phyloP scores from a whole-genome alignment of 306 rosid genomes.

The Bauhinia variegata region DNA sequence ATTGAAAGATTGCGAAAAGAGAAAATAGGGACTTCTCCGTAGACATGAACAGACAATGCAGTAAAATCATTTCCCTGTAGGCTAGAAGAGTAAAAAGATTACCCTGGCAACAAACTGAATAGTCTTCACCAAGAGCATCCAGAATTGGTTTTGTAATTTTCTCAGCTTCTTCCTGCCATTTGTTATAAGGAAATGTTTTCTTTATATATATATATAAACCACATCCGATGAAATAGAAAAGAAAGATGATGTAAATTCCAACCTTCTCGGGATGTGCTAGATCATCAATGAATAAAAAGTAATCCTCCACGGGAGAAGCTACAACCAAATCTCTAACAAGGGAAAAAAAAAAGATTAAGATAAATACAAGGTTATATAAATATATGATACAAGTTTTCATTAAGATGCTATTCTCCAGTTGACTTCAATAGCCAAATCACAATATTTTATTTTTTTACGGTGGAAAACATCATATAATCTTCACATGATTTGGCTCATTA shows the following conservation, averaged over 20 bases:
- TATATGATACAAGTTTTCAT: conserved; percentile 7
- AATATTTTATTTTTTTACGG: background rate
- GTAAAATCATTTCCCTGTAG: conserved; percentile 15
- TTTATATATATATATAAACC: too few species aligned
- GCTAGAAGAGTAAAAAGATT: too few species aligned
- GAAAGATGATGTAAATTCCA: conserved; percentile 32
- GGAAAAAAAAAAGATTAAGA: conserved; percentile 32
- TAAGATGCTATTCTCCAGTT: conserved; percentile 25
- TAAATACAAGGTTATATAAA: conserved; percentile 20
- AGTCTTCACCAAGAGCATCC: conserved; percentile 88
- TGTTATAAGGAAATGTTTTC: conserved; percentile 15
- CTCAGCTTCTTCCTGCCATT: conserved; percentile 75
- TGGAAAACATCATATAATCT: too few species aligned
- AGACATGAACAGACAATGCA: conserved; percentile 16
- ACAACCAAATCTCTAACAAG: conserved; percentile 93
- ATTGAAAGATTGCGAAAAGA: conserved; percentile 8
- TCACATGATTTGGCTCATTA: too few species aligned
- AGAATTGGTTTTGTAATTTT: conserved; percentile 73
- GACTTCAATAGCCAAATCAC: conserved; percentile 21
- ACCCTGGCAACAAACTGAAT: conserved; percentile 89
- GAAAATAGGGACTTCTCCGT: conserved; percentile 6
- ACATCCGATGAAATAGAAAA: conserved; percentile 3
- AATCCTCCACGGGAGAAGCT: conserved; percentile 95
- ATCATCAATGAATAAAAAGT: conserved; percentile 79
- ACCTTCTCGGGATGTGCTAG: conserved; percentile 71